Evolutionary conservation across 2,329 filamentous ascomycete genomes (phyloP).

Genomic region (Phyllosticta citrichinensis): DNA sequence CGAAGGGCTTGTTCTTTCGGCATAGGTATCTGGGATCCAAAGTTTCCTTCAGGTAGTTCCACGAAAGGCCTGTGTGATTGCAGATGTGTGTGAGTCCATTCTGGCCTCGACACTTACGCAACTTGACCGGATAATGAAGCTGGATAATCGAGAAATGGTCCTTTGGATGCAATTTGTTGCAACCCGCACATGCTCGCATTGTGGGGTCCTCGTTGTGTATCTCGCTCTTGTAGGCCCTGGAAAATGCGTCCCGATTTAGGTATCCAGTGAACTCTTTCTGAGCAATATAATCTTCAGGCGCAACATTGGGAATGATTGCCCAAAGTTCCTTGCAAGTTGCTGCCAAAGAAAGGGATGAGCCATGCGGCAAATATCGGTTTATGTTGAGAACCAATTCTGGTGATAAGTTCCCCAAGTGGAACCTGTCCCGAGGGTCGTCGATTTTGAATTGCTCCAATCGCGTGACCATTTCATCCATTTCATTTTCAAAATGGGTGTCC

Average conservation of each 20-base stretch:
- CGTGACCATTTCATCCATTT: neutral
- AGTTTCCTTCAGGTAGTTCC: too few species aligned
- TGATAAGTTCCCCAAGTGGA: neutral
- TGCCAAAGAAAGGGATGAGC: neutral
- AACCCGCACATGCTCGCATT: neutral
- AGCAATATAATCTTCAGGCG: neutral
- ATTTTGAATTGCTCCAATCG: neutral
- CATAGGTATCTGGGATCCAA: too few species aligned
- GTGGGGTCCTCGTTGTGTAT: neutral
- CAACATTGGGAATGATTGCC: neutral
- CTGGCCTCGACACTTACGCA: neutral
- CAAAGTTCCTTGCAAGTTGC: neutral
- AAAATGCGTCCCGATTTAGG: neutral
- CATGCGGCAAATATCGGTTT: neutral
- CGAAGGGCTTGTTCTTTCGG: too few species aligned
- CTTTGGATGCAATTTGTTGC: neutral
- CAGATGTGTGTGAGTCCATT: neutral
- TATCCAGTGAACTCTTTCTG: neutral
- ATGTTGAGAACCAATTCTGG: neutral
- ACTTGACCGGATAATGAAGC: neutral
- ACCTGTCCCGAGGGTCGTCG: too few species aligned
- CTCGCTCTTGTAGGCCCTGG: neutral
- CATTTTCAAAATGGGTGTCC: neutral
- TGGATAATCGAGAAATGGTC: neutral
- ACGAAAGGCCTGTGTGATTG: too few species aligned